Base-by-base conservation (phyloP, 2,329 filamentous ascomycete genomes). In the Nemania sp. region DNA sequence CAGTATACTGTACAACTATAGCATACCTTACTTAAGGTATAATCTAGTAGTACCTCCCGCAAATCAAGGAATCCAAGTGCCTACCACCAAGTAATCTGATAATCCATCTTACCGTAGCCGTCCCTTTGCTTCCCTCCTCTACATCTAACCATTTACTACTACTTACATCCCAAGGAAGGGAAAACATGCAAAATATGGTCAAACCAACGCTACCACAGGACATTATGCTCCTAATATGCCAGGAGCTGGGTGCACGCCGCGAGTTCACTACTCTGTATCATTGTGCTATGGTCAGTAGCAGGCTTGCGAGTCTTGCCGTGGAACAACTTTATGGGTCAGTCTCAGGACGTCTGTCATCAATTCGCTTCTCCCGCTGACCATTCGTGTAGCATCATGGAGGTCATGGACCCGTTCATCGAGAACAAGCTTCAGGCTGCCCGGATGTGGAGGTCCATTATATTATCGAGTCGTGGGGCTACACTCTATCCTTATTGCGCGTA, bases 401-500 rank as follows among this genome's bases (percentile, higher is more conserved):
- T 82, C 7, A 78, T 80, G 7, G 80, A 83, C 18, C 80, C 78
- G 69, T 80, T 78, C 43, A 80, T 82, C 53, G 82, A 84, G 24
- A 76, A 75, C 58, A 75, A 77, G 67, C 67, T 83, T 62, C 86
- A 86, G 78, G 90, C 88, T 86, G 87, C 88, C 1, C 83, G 87
- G 6, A 78, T 92, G 56, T 93, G 91, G 91, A 86, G 87, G 58
- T 89, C 89, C 1, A 87, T 93, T 71, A 86, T 92, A 65, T 80
- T 89, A 7, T 93, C 91, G 8, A 88, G 88, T 65, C 79, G 90
- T 51, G 87, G 85, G 26, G 79, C 82, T 70, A 92, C 91, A 0
- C 80, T 88, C 20, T 90, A 89, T 69, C 90, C 90, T 0, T 94
- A 94, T 76, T 91, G 88, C 73, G 83, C 87, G 43, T 92, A 91